These are phyloP conservation scores for Backusella westeae DNA, from an alignment of 192 early-diverging fungal species.

Conservation along the genomic window DNA sequence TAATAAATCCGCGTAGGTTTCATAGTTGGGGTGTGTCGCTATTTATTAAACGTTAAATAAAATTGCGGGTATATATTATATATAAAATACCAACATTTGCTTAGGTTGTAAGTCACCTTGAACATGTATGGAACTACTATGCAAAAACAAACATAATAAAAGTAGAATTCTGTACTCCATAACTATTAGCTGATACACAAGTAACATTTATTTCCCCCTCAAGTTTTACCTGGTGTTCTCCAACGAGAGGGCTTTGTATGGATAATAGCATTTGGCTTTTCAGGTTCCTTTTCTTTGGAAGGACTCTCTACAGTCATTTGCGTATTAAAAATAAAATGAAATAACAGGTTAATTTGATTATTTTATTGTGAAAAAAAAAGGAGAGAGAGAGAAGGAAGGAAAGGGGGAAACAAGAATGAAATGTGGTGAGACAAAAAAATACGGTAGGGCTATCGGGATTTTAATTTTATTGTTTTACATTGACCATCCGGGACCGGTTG, in stretches of 20 bases:
- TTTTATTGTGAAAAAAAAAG: not conserved
- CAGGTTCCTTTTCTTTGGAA: not conserved
- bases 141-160: slow-evolving; percentile 65
- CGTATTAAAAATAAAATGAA: not conserved
- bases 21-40: slow-evolving; percentile 45
- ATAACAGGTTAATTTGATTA: not conserved
- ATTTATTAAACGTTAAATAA: slow-evolving; percentile 6
- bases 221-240: slow-evolving; percentile 38
- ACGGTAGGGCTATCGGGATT: not conserved
- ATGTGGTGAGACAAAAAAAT: not conserved
- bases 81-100: slow-evolving; percentile 48
- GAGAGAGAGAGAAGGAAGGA: not conserved
- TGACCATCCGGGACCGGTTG: not conserved
- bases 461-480: not conserved
- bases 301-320: not conserved
- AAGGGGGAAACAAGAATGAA: not conserved
- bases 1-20: slow-evolving; percentile 41
- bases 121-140: slow-evolving; percentile 64
- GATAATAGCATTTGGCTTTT: not conserved
- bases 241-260: slow-evolving; percentile 48
- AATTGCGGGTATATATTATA: slow-evolving; percentile 19
- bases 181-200: too few species aligned
- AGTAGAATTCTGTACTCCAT: slow-evolving; percentile 60
- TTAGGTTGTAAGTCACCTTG: slow-evolving; percentile 52
- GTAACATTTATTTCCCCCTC: too few species aligned